phyloP scores from a whole-genome alignment of 345 rosid genomes.

The Psidium guajava region DNA sequence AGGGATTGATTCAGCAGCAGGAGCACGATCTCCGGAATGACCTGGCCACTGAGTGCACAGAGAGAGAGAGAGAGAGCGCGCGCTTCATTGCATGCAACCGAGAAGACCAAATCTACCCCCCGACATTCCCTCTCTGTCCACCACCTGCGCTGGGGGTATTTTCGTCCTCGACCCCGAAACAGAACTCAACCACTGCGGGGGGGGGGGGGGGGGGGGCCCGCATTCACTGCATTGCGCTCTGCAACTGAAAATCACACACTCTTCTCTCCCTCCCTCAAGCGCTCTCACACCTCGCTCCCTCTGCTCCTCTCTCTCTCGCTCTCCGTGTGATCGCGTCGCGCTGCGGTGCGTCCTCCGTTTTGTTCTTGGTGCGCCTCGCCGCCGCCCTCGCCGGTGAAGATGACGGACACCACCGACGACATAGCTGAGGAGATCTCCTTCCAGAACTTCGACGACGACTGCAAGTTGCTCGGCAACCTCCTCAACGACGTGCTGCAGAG shows the following conservation, averaged over 20 bases:
- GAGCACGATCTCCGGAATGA: not conserved
- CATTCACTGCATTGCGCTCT: not conserved
- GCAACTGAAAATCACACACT: not conserved
- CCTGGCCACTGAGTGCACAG: not conserved
- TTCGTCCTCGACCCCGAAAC: not conserved
- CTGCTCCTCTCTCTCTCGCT: not conserved
- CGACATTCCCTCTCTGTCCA: not conserved
- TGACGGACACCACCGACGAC: slow-evolving; percentile 97
- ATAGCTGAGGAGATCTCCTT: slow-evolving; percentile 90
- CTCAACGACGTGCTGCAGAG: slow-evolving; percentile 77
- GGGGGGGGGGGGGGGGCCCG: not conserved
- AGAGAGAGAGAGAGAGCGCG: too few species aligned
- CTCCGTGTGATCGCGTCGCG: not conserved
- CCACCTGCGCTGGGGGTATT: not conserved
- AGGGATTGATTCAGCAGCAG: not conserved
- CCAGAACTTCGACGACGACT: slow-evolving; percentile 89
- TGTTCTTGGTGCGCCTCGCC: not conserved
- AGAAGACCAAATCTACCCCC: not conserved
- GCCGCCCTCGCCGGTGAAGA: not conserved
- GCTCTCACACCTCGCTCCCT: not conserved
- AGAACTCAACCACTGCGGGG: too few species aligned
- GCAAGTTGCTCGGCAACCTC: slow-evolving; percentile 84
- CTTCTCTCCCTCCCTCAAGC: not conserved
- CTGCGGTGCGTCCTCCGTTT: not conserved
- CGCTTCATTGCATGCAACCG: too few species aligned